These are phyloP conservation scores for Brassica incana DNA, from an alignment of 345 rosid species.

Conservation along the genomic window DNA sequence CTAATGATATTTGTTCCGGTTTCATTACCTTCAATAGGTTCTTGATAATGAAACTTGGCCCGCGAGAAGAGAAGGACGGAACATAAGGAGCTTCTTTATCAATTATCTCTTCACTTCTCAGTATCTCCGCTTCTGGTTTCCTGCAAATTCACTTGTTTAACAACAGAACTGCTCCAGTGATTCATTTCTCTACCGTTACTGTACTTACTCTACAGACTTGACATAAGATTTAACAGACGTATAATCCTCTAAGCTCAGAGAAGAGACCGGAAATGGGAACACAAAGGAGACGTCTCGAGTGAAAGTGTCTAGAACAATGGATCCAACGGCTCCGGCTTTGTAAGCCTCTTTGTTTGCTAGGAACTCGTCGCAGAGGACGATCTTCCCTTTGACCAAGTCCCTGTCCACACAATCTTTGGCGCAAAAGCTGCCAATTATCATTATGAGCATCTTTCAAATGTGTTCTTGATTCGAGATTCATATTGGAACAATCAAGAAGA, in stretches of 20 bases:
- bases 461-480: background rate
- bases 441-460: background rate
- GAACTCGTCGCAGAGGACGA: constrained; percentile 31
- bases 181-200: background rate
- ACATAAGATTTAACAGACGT: constrained; percentile 36
- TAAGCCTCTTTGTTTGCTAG: background rate
- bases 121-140: constrained; percentile 36
- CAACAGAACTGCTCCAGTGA: background rate
- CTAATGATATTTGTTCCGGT: background rate
- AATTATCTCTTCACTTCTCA: constrained; percentile 35
- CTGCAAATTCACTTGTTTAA: constrained; percentile 10
- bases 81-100: constrained; percentile 43
- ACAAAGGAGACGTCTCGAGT: constrained; percentile 13
- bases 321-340: constrained; percentile 44
- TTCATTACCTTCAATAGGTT: constrained; percentile 40
- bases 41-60: constrained; percentile 36
- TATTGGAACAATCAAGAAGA: too few relatives aligned
- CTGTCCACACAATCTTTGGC: constrained; percentile 13
- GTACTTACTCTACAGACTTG: constrained; percentile 38
- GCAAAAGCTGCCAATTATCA: constrained; percentile 39
- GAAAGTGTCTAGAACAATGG: constrained; percentile 18
- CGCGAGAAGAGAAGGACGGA: constrained; percentile 45
- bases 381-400: constrained; percentile 42
- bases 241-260: background rate
- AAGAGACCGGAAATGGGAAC: constrained; percentile 34